Base-by-base conservation (phyloP, 1,139 yeast species). In the Trichomonascaceae sp. region DNA sequence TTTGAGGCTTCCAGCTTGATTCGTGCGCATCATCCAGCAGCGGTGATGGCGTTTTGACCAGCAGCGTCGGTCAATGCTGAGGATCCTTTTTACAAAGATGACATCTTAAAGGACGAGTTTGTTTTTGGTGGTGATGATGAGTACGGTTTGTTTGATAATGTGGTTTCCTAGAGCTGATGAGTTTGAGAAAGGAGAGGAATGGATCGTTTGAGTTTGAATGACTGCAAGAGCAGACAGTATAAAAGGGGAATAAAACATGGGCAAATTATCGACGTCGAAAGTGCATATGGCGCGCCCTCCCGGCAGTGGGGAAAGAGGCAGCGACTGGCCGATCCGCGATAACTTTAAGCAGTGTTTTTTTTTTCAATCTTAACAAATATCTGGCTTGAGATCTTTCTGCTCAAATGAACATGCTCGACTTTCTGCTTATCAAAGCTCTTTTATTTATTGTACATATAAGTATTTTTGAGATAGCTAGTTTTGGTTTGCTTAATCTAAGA, bases 21-120 rank as follows among this genome's bases (percentile, higher is more conserved):
- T 60, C 66, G 60, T 70, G 62, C 74, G 76, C 76, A 72, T 70
- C 76, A 72, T 71, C 72, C 76, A 65, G 76, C 76, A 71, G 76
- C 59, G 72, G 64, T 72, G 76, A 61, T 71, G 74, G 59, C 57
- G 57, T 59, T 52, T 56, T 52, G 76, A 62, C 74, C 76, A 54
- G 76, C 76, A 70, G 76, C 76, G 76, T 72, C 76, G 66, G 70
- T 66, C 62, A 67, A 44, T 19, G 43, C 43, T 32, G 36, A 49
- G 47, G 51, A 49, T 38, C 24, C 47, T 43, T 45, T 32, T 43
- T 20, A 43, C 45, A 19, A 43, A 22, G 27, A 67, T 59, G 71
- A 41, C 22, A 45, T 38, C 3, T 47, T 39, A n/a, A 51, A 47
- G 53, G 51, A 44, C 32, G 53, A 47, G 43, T 51, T 27, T 43